Percentiles rank a stretch among this genome's conserved stretches.
Evolutionary conservation across 1,139 yeast species (phyloP).

Genomic region (Saccharomycopsis hybrid): DNA sequence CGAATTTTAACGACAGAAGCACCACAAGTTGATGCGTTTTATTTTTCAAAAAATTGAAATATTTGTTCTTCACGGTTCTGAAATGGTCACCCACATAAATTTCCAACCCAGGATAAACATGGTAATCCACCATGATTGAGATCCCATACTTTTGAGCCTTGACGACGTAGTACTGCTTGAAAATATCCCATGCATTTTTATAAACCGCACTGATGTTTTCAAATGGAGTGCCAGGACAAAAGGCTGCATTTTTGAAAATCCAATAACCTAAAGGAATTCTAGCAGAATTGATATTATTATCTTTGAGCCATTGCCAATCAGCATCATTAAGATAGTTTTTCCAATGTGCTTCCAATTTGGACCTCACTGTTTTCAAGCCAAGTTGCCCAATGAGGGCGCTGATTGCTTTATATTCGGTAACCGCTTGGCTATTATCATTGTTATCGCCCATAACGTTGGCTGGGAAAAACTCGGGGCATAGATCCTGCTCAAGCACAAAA

Average conservation of each 20-base stretch:
- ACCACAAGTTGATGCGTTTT: conserved; percentile 39
- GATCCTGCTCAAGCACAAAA: conserved; percentile 75
- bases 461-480: conserved; percentile 52
- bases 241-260: conserved; percentile 64
- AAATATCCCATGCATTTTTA: conserved; percentile 58
- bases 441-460: conserved; percentile 27
- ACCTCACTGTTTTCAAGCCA: conserved; percentile 51
- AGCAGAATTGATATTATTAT: conserved; percentile 64
- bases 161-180: conserved; percentile 41
- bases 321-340: conserved; percentile 49
- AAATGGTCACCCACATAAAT: conserved; percentile 50
- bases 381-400: too few species aligned
- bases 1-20: conserved; percentile 46
- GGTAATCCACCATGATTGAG: conserved; percentile 76
- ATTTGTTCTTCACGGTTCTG: conserved; percentile 45
- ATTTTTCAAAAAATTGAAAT: conserved; percentile 59
- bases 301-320: conserved; percentile 74
- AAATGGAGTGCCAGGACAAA: conserved; percentile 57
- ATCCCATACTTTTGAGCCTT: conserved; percentile 53
- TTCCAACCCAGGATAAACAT: conserved; percentile 91
- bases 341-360: conserved; percentile 66
- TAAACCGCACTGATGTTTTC: conserved; percentile 51
- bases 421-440: too few species aligned
- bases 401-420: too few species aligned
- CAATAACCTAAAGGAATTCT: conserved; percentile 91